Base-by-base conservation (phyloP, 495 filamentous ascomycete species). In the Daldinia grandis region DNA sequence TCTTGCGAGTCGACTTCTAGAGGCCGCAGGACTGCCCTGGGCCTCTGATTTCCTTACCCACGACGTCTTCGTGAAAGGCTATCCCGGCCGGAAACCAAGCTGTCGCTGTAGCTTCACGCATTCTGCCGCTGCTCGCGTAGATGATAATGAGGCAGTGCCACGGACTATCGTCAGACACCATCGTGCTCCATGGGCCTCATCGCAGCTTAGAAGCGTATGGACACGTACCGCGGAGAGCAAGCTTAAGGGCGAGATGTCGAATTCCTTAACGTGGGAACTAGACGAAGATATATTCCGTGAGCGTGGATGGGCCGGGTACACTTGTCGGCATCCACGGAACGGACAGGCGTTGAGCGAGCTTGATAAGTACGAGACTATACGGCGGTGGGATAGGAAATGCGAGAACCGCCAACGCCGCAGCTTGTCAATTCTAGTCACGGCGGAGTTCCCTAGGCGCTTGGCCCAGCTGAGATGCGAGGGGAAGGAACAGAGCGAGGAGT, bases 241-340 rank as follows among this genome's bases (percentile, higher is more conserved):
- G 19, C 76, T 80, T 12, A 66, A 42, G 42, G 56, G 51, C 28
- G 53, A 66, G 17, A 31, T 78, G 40, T 68, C 78, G 1, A 38
- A 50, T 3, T 57, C 72, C 8, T 27, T 79, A n/a, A 50, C 53
- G 12, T 81, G 79, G 79, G 73, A 76, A 58, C 71, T 81, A 9
- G 78, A 81, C 49, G 38, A 40, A 2, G 65, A 74, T 14, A 79
- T 81, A 57, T 79, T 78, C 25, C 19, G 24, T 14, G 50, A 72
- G 40, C 67, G 65, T 21, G 78, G 78, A 2, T 79, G 79, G 79
- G 77, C 73, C 8, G 79, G 79, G 21, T 80, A 80, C 25, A 81
- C 79, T 2, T 80, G 78, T 31, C 77, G 78, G 1, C 78, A 80
- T 40, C 74, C 74, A 14, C 74, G 74, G 28, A 31, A 53, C n/a